phyloP scores from a whole-genome alignment of 2,329 filamentous ascomycete species.

The Stagonosporopsis vannaccii region DNA sequence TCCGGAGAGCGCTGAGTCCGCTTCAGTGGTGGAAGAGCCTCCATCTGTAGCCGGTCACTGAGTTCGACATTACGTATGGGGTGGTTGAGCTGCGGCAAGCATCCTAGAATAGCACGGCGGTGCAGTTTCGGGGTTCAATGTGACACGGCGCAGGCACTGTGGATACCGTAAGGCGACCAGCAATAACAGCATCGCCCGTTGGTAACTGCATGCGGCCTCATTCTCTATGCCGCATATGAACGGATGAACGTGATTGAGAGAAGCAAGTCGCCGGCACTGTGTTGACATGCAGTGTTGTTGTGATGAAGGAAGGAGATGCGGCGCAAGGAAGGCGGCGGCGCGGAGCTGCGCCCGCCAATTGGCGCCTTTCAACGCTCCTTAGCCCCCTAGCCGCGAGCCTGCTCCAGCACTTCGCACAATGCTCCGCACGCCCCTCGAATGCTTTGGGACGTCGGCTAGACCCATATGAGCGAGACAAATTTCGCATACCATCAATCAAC shows the following conservation, averaged over 20 bases:
- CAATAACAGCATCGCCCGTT: neutral
- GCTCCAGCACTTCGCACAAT: slow-evolving; percentile 1
- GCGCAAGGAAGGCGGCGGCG: neutral
- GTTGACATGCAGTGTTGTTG: neutral
- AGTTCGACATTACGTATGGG: neutral
- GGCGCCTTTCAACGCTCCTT: neutral
- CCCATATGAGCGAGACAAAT: neutral
- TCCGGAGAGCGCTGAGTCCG: neutral
- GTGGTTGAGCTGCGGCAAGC: slow-evolving; percentile 1
- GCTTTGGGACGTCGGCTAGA: neutral
- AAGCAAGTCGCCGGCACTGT: neutral
- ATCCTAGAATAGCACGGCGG: slow-evolving; percentile 3
- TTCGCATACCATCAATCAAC: neutral
- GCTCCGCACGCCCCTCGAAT: neutral
- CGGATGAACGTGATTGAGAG: neutral
- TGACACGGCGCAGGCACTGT: slow-evolving; percentile 12
- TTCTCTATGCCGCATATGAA: neutral
- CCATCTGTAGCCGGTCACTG: neutral
- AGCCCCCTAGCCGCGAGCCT: neutral
- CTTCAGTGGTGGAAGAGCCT: neutral
- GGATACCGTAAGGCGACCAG: slow-evolving; percentile 3
- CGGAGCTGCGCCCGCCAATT: neutral
- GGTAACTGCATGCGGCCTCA: neutral
- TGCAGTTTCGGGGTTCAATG: slow-evolving; percentile 9
- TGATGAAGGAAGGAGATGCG: neutral